These are phyloP conservation scores for Iodosphaeria phyllophila DNA, from an alignment of 2,329 filamentous ascomycete genomes.

Conservation along the genomic window DNA sequence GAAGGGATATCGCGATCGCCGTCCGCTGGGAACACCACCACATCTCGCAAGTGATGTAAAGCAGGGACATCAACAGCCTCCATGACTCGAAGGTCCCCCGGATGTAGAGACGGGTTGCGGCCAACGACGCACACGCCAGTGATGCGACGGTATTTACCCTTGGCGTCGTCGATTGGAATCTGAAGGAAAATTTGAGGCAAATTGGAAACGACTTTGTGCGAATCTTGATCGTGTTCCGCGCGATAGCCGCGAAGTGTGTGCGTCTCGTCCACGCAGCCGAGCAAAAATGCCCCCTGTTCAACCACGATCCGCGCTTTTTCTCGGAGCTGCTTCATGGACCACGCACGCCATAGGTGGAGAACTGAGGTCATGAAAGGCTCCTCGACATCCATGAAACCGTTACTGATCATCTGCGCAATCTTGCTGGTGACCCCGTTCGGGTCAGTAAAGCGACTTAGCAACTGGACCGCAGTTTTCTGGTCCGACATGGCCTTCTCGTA, in stretches of 20 bases:
- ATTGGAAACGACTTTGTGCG: slow-evolving; percentile 24
- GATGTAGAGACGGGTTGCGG: slow-evolving; percentile 84
- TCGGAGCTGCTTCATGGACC: slow-evolving; percentile 77
- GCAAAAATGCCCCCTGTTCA: slow-evolving; percentile 66
- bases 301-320: slow-evolving; percentile 80
- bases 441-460: slow-evolving; percentile 63
- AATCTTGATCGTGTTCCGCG: slow-evolving; percentile 20
- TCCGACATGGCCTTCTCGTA: slow-evolving; percentile 55
- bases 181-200: slow-evolving; percentile 85
- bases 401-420: slow-evolving; percentile 57
- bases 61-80: slow-evolving; percentile 56
- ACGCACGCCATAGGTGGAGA: slow-evolving; percentile 69
- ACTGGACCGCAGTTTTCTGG: slow-evolving; percentile 39
- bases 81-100: slow-evolving; percentile 80
- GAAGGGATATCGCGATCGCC: slow-evolving; percentile 74
- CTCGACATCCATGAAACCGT: slow-evolving; percentile 53
- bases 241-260: slow-evolving; percentile 54
- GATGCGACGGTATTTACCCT: slow-evolving; percentile 41
- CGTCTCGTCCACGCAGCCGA: slow-evolving; percentile 82
- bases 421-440: slow-evolving; percentile 63
- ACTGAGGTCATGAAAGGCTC: slow-evolving; percentile 76
- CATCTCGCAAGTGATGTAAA: slow-evolving; percentile 64
- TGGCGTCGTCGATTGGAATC: no score
- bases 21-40: slow-evolving; percentile 69
- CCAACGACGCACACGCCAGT: slow-evolving; percentile 67